Evolutionary conservation across 257 asterid species (phyloP).

Genomic region (Salvia splendens): DNA sequence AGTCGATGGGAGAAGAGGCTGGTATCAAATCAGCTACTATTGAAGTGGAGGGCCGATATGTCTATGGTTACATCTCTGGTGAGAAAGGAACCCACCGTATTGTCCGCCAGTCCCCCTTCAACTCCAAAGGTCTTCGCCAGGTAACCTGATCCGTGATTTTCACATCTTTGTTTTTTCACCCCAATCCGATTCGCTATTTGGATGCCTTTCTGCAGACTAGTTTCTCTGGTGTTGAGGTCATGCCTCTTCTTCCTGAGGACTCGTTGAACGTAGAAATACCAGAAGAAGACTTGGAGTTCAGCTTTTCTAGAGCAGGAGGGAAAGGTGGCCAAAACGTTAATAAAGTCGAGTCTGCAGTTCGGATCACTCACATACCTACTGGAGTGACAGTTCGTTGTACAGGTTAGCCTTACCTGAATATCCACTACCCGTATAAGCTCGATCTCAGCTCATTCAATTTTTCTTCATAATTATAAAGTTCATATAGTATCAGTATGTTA

Average conservation of each 20-base stretch:
- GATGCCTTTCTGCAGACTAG: constrained; percentile 62
- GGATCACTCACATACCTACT: constrained; percentile 91
- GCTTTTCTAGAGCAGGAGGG: constrained; percentile 85
- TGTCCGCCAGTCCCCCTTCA: constrained; percentile 95
- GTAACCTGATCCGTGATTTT: constrained; percentile 35
- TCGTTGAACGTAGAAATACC: constrained; percentile 83
- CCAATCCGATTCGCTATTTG: neutral
- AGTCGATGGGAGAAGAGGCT: constrained; percentile 94
- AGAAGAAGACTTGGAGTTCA: constrained; percentile 87
- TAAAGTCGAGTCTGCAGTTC: constrained; percentile 94
- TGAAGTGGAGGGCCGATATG: constrained; percentile 89
- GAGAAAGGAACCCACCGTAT: constrained; percentile 98
- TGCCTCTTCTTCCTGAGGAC: constrained; percentile 97
- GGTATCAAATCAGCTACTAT: constrained; percentile 90
- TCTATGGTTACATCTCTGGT: constrained; percentile 89
- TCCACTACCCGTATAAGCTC: constrained; percentile 9
- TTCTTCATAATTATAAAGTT: no score
- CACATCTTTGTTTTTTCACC: neutral
- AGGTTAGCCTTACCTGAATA: constrained; percentile 47
- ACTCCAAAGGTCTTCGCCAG: constrained; percentile 97
- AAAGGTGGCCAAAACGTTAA: constrained; percentile 99
- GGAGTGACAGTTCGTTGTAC: constrained; percentile 91
- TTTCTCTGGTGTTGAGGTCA: constrained; percentile 92
- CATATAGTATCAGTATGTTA: neutral
- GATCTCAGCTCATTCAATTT: no score